A percentile compares a stretch with the other conserved stretches of the same genome.
Evolutionary conservation across 345 rosid genomes (phyloP).

Genomic region (Raphanus raphanistrum): DNA sequence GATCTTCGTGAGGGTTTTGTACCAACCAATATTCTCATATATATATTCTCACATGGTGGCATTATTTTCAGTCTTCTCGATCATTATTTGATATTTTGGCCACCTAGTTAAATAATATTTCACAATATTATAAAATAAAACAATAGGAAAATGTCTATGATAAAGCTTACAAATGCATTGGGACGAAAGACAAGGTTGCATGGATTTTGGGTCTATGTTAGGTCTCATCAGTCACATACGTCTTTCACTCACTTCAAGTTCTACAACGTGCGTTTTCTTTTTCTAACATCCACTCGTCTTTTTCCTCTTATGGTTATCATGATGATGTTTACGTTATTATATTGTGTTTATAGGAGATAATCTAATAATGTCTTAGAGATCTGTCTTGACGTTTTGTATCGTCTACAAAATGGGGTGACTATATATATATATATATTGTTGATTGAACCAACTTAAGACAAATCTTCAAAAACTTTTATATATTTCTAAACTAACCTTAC

Average conservation of each 20-base stretch:
- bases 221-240: conserved; percentile 41
- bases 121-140: not conserved
- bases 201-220: conserved; percentile 44
- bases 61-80: not conserved
- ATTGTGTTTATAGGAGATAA: not conserved
- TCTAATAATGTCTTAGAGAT: not conserved
- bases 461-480: not conserved
- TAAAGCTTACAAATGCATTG: conserved; percentile 53
- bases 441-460: not conserved
- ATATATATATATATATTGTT: not conserved
- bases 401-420: not conserved
- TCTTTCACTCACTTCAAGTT: conserved; percentile 15
- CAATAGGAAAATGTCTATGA: conserved; percentile 34
- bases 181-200: conserved; percentile 42
- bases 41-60: not conserved
- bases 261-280: conserved; percentile 38
- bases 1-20: conserved; percentile 11
- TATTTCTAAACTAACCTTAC: not conserved
- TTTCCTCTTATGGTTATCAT: conserved; percentile 1
- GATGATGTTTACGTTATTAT: not conserved
- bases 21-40: not conserved
- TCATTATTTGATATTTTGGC: not conserved
- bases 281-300: conserved; percentile 10
- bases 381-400: not conserved
- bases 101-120: not conserved